These are phyloP conservation scores for Phytopythium delawarense DNA, from an alignment of 352 stramenopile genomes.

Conservation along the genomic window DNA sequence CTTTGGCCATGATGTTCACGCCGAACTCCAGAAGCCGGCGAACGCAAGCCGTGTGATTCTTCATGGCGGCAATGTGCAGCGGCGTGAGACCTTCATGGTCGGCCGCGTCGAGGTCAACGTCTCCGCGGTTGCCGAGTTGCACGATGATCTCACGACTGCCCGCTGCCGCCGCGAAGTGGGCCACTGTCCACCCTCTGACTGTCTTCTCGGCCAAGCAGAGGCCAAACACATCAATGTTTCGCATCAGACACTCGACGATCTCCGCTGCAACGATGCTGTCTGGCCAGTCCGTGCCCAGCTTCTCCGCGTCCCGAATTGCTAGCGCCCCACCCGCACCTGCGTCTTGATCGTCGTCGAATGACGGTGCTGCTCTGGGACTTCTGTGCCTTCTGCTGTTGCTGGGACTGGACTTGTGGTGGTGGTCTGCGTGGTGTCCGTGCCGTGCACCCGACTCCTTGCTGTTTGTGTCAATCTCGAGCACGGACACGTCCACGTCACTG, in stretches of 20 bases:
- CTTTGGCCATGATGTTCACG: slow-evolving; percentile 37
- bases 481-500: slow-evolving; percentile 17
- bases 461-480: slow-evolving; percentile 14
- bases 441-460: slow-evolving; percentile 3
- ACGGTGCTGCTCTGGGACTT: not conserved
- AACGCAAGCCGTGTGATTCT: slow-evolving; percentile 26
- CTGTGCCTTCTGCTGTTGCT: not conserved
- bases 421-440: not conserved
- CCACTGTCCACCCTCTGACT: slow-evolving; percentile 34
- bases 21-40: slow-evolving; percentile 34
- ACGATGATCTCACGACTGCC: slow-evolving; percentile 52
- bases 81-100: slow-evolving; percentile 46
- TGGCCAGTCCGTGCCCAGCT: not conserved
- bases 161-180: slow-evolving; percentile 46
- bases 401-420: not conserved
- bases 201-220: slow-evolving; percentile 37
- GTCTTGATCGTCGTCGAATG: not conserved
- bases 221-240: slow-evolving; percentile 59
- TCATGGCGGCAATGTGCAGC: slow-evolving; percentile 49
- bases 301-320: not conserved
- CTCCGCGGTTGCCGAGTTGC: slow-evolving; percentile 23
- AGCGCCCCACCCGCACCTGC: not conserved
- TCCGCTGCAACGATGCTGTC: slow-evolving; percentile 6
- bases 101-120: slow-evolving; percentile 33
- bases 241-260: slow-evolving; percentile 14